These are phyloP conservation scores for Pichia sp. DNA, from an alignment of 1,139 yeast genomes.

Conservation along the genomic window DNA sequence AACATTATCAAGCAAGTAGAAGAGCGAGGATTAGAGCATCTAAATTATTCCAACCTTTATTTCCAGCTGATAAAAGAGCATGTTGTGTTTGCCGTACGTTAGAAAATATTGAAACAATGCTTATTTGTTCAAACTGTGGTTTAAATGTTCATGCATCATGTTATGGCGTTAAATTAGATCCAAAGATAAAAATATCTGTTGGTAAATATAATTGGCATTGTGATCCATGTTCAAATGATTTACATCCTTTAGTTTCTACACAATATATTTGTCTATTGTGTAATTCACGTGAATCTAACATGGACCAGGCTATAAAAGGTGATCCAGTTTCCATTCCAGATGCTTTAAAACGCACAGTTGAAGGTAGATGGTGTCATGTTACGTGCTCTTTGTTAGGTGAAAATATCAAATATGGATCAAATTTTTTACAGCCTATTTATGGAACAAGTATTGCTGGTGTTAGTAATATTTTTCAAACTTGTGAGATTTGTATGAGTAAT, in stretches of 20 bases:
- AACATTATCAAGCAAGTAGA: slow-evolving; percentile 14
- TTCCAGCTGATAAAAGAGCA: slow-evolving; percentile 31
- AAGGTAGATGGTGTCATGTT: slow-evolving; percentile 77
- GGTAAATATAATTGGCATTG: slow-evolving; percentile 59
- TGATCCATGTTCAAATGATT: slow-evolving; percentile 71
- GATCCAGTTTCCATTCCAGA: slow-evolving; percentile 45
- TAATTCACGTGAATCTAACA: slow-evolving; percentile 44
- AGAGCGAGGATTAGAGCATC: slow-evolving; percentile 9
- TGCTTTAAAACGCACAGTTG: slow-evolving; percentile 62
- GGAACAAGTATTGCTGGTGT: slow-evolving; percentile 26
- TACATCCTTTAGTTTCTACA: slow-evolving; percentile 53
- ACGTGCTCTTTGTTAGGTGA: slow-evolving; percentile 60
- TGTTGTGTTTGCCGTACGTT: slow-evolving; percentile 55
- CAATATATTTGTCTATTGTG: slow-evolving; percentile 66
- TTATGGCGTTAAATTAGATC: slow-evolving; percentile 45
- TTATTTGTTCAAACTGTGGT: slow-evolving; percentile 66
- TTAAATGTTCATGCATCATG: slow-evolving; percentile 66
- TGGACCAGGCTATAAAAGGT: slow-evolving; percentile 41
- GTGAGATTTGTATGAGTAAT: slow-evolving; percentile 36
- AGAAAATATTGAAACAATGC: slow-evolving; percentile 33
- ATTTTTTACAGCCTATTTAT: slow-evolving; percentile 39
- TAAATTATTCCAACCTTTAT: slow-evolving; percentile 19
- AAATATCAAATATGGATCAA: slow-evolving; percentile 36
- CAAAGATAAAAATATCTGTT: slow-evolving; percentile 14
- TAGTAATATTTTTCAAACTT: slow-evolving; percentile 25